A percentile compares a stretch with the other conserved stretches of the same genome.
Evolutionary conservation across 106 monocot genomes (phyloP).

Genomic region (Narthecium ossifragum): DNA sequence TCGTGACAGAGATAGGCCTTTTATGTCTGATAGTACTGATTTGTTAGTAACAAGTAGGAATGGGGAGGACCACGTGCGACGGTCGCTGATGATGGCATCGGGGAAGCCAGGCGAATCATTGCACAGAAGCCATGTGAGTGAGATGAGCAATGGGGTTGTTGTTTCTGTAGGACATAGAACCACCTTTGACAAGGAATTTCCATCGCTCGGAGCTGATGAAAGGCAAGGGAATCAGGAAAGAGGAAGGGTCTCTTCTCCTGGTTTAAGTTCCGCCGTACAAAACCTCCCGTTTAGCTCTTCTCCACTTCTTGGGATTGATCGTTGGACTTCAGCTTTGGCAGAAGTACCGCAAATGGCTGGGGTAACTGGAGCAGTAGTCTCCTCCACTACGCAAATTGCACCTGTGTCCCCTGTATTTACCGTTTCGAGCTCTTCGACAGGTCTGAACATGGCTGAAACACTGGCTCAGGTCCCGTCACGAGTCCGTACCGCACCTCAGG

Average conservation of each 20-base stretch:
- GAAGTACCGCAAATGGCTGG: conserved; percentile 40
- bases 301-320: conserved; percentile 37
- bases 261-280: conserved; percentile 31
- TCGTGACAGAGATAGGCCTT: conserved; percentile 36
- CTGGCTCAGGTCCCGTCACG: conserved; percentile 51
- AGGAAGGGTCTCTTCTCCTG: conserved; percentile 39
- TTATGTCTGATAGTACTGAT: conserved; percentile 30
- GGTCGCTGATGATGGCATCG: conserved; percentile 38
- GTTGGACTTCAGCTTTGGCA: conserved; percentile 65
- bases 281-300: conserved; percentile 27
- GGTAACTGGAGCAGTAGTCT: conserved; percentile 10
- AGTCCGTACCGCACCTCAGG: conserved; percentile 38
- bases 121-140: conserved; percentile 30
- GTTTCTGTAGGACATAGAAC: conserved; percentile 16
- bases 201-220: conserved; percentile 68
- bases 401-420: conserved; percentile 5
- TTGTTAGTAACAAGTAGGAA: conserved; percentile 12
- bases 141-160: conserved; percentile 26
- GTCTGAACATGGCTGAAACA: conserved; percentile 81
- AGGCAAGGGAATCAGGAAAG: conserved; percentile 33
- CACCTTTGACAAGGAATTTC: conserved; percentile 77
- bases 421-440: conserved; percentile 13
- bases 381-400: conserved; percentile 17
- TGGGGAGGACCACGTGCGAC: conserved; percentile 39
- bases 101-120: conserved; percentile 29